Base-by-base conservation (phyloP, 495 filamentous ascomycete genomes). In the Lophiotrema nucula region DNA sequence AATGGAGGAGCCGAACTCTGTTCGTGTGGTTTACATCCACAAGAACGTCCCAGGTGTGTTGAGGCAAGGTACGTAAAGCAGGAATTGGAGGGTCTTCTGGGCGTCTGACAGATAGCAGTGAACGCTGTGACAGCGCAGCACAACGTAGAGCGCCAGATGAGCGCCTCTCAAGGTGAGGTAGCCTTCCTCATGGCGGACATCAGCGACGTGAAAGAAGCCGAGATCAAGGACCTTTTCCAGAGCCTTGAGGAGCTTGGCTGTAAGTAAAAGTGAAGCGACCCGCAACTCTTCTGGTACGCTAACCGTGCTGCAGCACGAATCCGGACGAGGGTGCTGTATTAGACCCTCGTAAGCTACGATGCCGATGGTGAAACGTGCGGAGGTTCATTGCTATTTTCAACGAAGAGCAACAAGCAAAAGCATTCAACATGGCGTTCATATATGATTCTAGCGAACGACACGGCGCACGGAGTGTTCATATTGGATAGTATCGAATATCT, bases 141-240 rank as follows among this genome's bases (percentile, higher is more conserved):
- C 74, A 99, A 99, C 69, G 90, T 99, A 58, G 93, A 96, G 70
- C 97, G 96, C 77, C 95, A 99, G 72, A 97, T 91, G 76, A 92
- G 89, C 26, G 95, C 97, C 70, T 93, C 85, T 74, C 85, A 88
- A 77, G 93, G 90, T 62, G 92, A 64, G 85, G 81, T 91, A 56
- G 95, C 95, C 21, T 99, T 97, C 70, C 77, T 97, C 56, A 96
- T 99, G 93, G 93, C 95, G 19, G 95, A 99, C 75, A 88, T 99
- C 59, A 95, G 88, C 74, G 78, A 88, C 51, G 90, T 96, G 64
- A 84, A 88, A 66, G 73, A 79, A 12, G 77, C 76, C 21, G 87
- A 93, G 58, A 92, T 97, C 71, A 90, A 89, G 74, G 85, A 88
- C 51, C 78, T 99, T 33, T 89, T 85, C 57, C 85, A 90, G 67